These are phyloP conservation scores for Periglandula ipomoeae DNA, from an alignment of 2,329 filamentous ascomycete genomes.

Conservation along the genomic window DNA sequence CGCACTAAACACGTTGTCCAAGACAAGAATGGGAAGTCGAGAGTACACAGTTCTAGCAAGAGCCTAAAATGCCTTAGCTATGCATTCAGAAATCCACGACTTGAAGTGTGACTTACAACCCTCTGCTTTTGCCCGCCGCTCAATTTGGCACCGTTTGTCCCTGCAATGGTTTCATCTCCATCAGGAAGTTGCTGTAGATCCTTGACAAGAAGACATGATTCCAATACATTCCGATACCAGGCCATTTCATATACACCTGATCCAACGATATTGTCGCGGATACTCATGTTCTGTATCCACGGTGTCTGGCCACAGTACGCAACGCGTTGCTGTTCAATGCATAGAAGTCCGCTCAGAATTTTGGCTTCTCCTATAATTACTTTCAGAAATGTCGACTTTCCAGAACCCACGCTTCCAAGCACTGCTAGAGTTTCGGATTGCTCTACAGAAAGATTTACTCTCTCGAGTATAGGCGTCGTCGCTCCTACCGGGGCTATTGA, in stretches of 20 bases:
- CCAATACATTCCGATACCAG: neutral
- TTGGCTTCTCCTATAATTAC: neutral
- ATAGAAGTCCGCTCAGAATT: neutral
- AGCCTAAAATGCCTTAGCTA: neutral
- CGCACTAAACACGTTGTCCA: slow-evolving; percentile 7
- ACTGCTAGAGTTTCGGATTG: neutral
- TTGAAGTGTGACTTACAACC: slow-evolving; percentile 17
- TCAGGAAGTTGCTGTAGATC: slow-evolving; percentile 19
- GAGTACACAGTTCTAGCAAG: slow-evolving; percentile 7
- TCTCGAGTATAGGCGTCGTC: neutral
- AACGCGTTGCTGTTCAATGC: neutral
- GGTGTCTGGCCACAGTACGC: neutral
- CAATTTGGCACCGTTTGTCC: slow-evolving; percentile 25
- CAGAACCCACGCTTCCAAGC: neutral
- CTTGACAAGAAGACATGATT: neutral
- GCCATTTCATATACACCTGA: neutral
- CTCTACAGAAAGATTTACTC: neutral
- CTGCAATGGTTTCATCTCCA: slow-evolving; percentile 24
- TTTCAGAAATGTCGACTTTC: neutral
- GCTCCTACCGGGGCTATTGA: neutral
- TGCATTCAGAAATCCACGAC: neutral
- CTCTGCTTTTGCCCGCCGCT: slow-evolving; percentile 28
- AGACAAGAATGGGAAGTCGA: neutral
- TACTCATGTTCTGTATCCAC: neutral
- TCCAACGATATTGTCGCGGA: neutral